phyloP scores from a whole-genome alignment of 75 land plant genomes.

The Sequoia sempervirens region DNA sequence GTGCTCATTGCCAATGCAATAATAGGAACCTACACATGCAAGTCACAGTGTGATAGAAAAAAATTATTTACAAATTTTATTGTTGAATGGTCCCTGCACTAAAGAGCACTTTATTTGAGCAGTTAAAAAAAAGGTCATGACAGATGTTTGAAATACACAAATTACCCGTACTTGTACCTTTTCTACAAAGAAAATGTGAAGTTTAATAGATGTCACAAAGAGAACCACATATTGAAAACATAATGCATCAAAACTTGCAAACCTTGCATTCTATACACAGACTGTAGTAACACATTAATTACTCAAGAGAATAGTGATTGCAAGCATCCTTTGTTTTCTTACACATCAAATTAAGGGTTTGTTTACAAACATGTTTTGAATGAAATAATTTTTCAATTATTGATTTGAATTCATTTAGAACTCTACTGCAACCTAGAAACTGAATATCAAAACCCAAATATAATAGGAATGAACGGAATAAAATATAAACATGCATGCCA shows the following conservation, averaged over 20 bases:
- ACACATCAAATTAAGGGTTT: not conserved
- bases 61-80: not conserved
- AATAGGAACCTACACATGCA: slow-evolving; percentile 64
- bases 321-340: not conserved
- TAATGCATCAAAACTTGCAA: slow-evolving; percentile 1
- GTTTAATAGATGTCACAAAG: not conserved
- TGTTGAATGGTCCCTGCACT: not conserved
- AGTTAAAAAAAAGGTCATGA: not conserved
- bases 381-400: not conserved
- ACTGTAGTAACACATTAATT: not conserved
- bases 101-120: not conserved
- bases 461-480: not conserved
- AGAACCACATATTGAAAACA: not conserved
- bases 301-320: not conserved
- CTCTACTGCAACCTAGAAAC: not conserved
- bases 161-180: not conserved
- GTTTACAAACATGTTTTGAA: not conserved
- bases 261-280: not conserved
- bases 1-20: slow-evolving; percentile 87
- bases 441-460: not conserved
- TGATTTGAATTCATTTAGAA: not conserved
- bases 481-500: not conserved
- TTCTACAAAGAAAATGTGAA: slow-evolving; percentile 1
- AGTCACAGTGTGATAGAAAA: not conserved
- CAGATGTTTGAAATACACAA: not conserved